These are phyloP conservation scores for Aspergillus hancockii DNA, from an alignment of 495 filamentous ascomycete genomes.

Conservation along the genomic window DNA sequence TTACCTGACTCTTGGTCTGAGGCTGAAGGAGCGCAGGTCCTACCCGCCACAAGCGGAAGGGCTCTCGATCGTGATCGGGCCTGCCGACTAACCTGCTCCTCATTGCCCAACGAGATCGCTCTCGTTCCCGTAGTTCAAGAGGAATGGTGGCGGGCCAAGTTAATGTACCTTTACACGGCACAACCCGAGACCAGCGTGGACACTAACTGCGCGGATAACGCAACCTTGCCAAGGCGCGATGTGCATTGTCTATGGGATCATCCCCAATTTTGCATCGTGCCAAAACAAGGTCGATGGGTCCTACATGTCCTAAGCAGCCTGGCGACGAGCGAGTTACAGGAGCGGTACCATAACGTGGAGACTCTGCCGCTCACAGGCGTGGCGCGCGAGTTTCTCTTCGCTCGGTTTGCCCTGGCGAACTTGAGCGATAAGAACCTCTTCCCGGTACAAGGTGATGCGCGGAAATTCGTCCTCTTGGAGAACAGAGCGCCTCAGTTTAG, in stretches of 20 bases:
- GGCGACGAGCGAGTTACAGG: constrained; percentile 7
- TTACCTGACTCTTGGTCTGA: no score
- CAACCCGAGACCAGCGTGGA: not conserved
- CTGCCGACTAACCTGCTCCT: constrained; percentile 8
- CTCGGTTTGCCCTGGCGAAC: constrained; percentile 9
- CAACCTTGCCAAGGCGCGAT: constrained; percentile 6
- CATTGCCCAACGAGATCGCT: constrained; percentile 9
- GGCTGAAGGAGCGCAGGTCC: no score
- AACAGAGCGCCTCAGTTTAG: not conserved
- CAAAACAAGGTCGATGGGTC: constrained; percentile 8
- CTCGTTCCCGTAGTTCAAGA: constrained; percentile 6
- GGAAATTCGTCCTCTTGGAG: not conserved
- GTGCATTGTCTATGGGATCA: constrained; percentile 8
- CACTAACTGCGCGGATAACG: constrained; percentile 6
- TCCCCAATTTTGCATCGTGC: constrained; percentile 9
- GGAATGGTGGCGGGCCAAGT: constrained; percentile 7
- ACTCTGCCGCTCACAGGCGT: constrained; percentile 7
- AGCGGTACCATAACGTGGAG: constrained; percentile 8
- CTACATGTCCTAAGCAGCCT: constrained; percentile 7
- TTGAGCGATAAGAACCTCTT: constrained; percentile 1
- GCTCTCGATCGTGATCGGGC: constrained; percentile 6
- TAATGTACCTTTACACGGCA: constrained; percentile 3
- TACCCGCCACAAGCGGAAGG: not conserved
- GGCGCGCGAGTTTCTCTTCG: constrained; percentile 1
- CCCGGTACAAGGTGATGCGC: constrained; percentile 4